A percentile compares a stretch with the other conserved stretches of the same genome.
These are phyloP conservation scores for Phytophthora pisi DNA, from an alignment of 352 stramenopile species.

Conservation along the genomic window DNA sequence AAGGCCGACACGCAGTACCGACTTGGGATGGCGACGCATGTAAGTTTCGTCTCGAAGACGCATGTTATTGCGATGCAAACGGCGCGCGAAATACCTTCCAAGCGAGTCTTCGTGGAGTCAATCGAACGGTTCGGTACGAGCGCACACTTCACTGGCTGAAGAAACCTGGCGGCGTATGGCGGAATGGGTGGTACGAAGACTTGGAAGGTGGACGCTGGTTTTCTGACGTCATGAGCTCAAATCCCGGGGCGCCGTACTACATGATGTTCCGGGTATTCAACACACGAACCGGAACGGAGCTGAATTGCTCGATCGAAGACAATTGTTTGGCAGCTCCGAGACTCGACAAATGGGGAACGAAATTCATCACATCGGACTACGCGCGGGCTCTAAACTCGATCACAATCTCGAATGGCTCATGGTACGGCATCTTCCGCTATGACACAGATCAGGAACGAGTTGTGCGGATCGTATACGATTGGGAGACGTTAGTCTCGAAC, in stretches of 20 bases:
- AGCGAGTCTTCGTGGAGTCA: constrained; percentile 11
- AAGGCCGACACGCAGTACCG: constrained; percentile 38
- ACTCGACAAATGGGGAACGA: constrained; percentile 4
- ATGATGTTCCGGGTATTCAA: constrained; percentile 25
- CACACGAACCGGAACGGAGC: constrained; percentile 16
- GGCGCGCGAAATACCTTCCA: background rate
- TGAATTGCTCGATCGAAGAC: constrained; percentile 4
- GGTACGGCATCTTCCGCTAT: no score
- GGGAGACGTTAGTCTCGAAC: constrained; percentile 23
- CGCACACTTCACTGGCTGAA: constrained; percentile 21
- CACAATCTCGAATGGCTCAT: no score
- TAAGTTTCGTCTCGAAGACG: constrained; percentile 14
- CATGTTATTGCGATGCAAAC: background rate
- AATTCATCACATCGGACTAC: constrained; percentile 1
- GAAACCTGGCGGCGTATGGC: constrained; percentile 9
- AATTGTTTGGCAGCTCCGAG: background rate
- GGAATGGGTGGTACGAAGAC: constrained; percentile 29
- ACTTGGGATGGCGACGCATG: constrained; percentile 32
- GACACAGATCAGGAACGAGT: no score
- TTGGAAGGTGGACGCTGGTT: constrained; percentile 20
- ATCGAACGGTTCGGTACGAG: constrained; percentile 13
- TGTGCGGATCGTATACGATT: background rate
- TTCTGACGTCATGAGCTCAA: constrained; percentile 19
- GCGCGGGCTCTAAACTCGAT: no score
- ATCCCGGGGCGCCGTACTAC: constrained; percentile 4